Evolutionary conservation across 2,329 filamentous ascomycete genomes (phyloP), one percentile per base, ranked within the genome.

Genomic region (Beauveria rudraprayagi): DNA sequence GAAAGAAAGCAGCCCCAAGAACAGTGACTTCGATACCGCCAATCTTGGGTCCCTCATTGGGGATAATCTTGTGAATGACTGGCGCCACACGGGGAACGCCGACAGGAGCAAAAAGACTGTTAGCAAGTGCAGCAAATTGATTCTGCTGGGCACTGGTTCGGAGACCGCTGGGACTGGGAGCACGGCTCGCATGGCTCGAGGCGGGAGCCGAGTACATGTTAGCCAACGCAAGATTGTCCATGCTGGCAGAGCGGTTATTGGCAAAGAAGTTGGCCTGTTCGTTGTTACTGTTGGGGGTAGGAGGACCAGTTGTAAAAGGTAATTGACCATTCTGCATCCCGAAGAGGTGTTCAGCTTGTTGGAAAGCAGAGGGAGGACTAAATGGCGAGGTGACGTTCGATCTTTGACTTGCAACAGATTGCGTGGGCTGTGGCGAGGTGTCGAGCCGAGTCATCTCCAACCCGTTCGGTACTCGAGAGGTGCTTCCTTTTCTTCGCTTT

Each of bases 11-110:
- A 65, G 86, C 89, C 19, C 92, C 92, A 9, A 96, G 78, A 61
- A 94, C 83, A 0, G 90, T 93, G 3, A 96, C 91, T 71, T 97
- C 92, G 57, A 91, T 92, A 47, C 92, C 92, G 62, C 92, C 92
- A 41, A 84, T 85, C 62, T 87, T 90, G 7, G 92, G 90, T 0
- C 92, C 92, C 72, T 95, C 90, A 34, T 82, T 83, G 0, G 92
- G 92, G 41, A 94, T 90, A 63, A 96, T 81, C 71, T 92, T 93
- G 70, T 91, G 87, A 24, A 95, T 93, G 19, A 87, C 83, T 2
- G 82, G 78, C 11, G 74, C 70, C 1, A 66, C 60, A 34, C 80
- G 76, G n/a, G 80, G 76, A 48, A 79, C 77, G 8, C 72, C 74
- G 30, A 84, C 70, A 30, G 83, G 77, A 22, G 73, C 72, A 71